phyloP scores from a whole-genome alignment of 2,329 filamentous ascomycete genomes.

The Lasiodiplodia citricola region DNA sequence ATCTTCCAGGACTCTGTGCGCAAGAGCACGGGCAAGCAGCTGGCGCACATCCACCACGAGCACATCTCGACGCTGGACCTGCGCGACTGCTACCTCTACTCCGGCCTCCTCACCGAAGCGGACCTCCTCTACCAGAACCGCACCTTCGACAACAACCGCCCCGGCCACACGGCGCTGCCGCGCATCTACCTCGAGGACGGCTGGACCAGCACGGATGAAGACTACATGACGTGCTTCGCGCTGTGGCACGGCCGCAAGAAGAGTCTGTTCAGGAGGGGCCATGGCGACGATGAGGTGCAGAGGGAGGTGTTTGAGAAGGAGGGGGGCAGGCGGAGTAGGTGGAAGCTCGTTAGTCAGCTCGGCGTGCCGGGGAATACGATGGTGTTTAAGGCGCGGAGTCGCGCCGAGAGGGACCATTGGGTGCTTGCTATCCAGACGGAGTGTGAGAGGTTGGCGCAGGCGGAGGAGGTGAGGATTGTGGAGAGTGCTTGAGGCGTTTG shows the following conservation, averaged over 20 bases:
- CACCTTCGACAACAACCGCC: slow-evolving; percentile 67
- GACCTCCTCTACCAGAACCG: slow-evolving; percentile 69
- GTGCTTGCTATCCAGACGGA: slow-evolving; percentile 69
- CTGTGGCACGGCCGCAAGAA: slow-evolving; percentile 67
- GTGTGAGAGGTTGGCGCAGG: slow-evolving; percentile 64
- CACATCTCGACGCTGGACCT: slow-evolving; percentile 64
- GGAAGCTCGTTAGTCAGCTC: slow-evolving; percentile 65
- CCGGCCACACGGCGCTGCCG: slow-evolving; percentile 64
- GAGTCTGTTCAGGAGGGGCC: slow-evolving; percentile 56
- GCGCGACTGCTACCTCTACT: slow-evolving; percentile 69
- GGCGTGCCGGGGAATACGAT: slow-evolving; percentile 66
- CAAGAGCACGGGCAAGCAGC: slow-evolving; percentile 58
- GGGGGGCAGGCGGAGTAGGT: slow-evolving; percentile 40
- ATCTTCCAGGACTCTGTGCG: slow-evolving; percentile 67
- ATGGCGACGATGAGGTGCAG: slow-evolving; percentile 36
- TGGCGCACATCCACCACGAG: slow-evolving; percentile 67
- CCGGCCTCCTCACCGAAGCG: slow-evolving; percentile 63
- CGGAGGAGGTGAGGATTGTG: slow-evolving; percentile 52
- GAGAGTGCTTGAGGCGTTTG: background rate
- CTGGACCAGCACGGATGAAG: slow-evolving; percentile 68
- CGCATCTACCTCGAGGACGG: slow-evolving; percentile 65
- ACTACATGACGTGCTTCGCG: slow-evolving; percentile 71
- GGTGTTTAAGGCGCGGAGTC: slow-evolving; percentile 69
- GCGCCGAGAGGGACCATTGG: slow-evolving; percentile 71
- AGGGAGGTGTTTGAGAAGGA: slow-evolving; percentile 9